phyloP scores from a whole-genome alignment of 2,329 filamentous ascomycete genomes.

The Truncatella angustata region DNA sequence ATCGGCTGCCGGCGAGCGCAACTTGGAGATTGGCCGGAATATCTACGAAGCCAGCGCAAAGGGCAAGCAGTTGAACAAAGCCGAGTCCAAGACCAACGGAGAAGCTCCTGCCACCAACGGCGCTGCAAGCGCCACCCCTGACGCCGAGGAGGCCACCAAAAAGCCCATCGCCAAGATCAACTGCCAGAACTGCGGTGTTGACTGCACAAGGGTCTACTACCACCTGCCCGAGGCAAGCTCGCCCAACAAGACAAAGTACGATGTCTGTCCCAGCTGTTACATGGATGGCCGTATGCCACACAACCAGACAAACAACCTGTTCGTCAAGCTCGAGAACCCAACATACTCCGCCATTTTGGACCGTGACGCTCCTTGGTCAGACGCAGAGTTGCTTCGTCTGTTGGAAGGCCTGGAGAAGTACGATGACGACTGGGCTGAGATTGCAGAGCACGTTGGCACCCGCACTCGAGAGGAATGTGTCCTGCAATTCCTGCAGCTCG shows the following conservation, averaged over 20 bases:
- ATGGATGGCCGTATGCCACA: conserved; percentile 79
- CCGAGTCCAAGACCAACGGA: conserved; percentile 72
- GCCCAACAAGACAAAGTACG: conserved; percentile 67
- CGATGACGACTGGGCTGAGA: conserved; percentile 93
- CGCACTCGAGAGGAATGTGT: conserved; percentile 95
- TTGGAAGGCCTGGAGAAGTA: conserved; percentile 90
- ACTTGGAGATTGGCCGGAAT: conserved; percentile 90
- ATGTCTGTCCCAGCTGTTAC: conserved; percentile 89
- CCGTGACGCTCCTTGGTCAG: conserved; percentile 84
- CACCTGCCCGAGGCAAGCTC: conserved; percentile 58
- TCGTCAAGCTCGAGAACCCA: conserved; percentile 86
- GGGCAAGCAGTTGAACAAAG: conserved; percentile 66
- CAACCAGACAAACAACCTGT: conserved; percentile 76
- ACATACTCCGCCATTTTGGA: conserved; percentile 76
- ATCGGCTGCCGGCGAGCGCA: conserved; percentile 74
- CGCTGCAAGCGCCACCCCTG: conserved; percentile 39
- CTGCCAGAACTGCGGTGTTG: conserved; percentile 89
- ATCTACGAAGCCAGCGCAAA: conserved; percentile 93
- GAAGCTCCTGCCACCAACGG: conserved; percentile 70
- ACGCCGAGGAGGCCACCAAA: conserved; percentile 60
- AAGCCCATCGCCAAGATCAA: conserved; percentile 67
- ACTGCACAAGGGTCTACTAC: conserved; percentile 70
- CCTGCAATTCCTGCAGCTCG: conserved; percentile 90
- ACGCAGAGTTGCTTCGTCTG: conserved; percentile 83
- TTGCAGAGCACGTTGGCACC: conserved; percentile 88